A percentile compares a stretch with the other conserved stretches of the same genome.
Evolutionary conservation across 2,329 filamentous ascomycete genomes (phyloP).

Genomic region (Aspergillus sclerotialis): DNA sequence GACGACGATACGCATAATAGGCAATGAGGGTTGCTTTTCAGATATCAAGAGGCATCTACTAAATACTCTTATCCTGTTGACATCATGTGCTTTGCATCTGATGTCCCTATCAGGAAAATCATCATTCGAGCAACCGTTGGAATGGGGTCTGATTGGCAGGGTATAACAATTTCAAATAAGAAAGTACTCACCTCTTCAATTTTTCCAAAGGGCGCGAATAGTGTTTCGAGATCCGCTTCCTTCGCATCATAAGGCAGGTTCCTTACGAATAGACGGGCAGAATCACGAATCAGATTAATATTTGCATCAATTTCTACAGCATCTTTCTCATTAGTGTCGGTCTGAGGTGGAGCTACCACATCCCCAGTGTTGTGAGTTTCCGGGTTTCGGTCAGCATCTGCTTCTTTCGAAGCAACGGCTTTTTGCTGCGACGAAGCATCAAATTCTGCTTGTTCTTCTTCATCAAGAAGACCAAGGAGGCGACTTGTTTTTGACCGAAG

Average conservation of each 20-base stretch:
- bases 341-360: conserved; percentile 9
- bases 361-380: conserved; percentile 8
- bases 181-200: conserved; percentile 73
- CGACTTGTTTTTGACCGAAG: conserved; percentile 81
- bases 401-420: conserved; percentile 7
- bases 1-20: background rate
- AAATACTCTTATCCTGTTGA: conserved; percentile 85
- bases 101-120: conserved; percentile 99
- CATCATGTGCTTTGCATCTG: conserved; percentile 95
- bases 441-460: conserved; percentile 43
- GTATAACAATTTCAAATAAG: conserved; percentile 9
- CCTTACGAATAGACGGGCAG: conserved; percentile 74
- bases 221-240: conserved; percentile 65
- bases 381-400: conserved; percentile 6
- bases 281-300: conserved; percentile 60
- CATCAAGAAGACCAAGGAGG: conserved; percentile 74
- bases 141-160: background rate
- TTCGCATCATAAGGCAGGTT: conserved; percentile 78
- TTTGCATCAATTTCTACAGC: conserved; percentile 32
- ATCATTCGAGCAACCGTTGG: conserved; percentile 59
- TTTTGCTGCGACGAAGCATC: conserved; percentile 25
- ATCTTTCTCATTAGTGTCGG: conserved; percentile 2
- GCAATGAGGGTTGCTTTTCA: conserved; percentile 49
- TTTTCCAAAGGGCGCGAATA: conserved; percentile 65
- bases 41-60: conserved; percentile 98